phyloP scores from a whole-genome alignment of 2,329 filamentous ascomycete species.

The Chrysoporthe austroafricana region DNA sequence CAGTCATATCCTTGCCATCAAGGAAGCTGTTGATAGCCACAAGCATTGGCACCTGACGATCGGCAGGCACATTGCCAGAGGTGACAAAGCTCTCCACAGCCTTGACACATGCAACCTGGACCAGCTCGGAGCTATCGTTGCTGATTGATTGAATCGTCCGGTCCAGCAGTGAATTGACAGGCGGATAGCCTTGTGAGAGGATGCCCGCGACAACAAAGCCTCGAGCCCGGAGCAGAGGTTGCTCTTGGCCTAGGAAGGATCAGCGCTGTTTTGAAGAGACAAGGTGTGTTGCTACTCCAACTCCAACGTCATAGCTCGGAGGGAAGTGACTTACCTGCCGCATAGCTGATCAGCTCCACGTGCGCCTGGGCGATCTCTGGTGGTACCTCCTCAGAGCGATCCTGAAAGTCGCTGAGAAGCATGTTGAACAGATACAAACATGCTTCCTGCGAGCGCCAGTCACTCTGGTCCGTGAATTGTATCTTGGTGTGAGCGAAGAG shows the following conservation, averaged over 20 bases:
- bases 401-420: constrained; percentile 80
- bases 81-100: constrained; percentile 72
- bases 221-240: constrained; percentile 80
- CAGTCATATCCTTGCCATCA: constrained; percentile 76
- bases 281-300: not conserved
- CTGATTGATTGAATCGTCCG: constrained; percentile 76
- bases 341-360: constrained; percentile 78
- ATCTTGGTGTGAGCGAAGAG: constrained; percentile 76
- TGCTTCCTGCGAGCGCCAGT: constrained; percentile 74
- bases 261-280: not conserved
- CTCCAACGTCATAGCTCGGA: too few species aligned
- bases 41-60: constrained; percentile 64
- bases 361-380: constrained; percentile 72
- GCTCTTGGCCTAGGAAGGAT: constrained; percentile 47
- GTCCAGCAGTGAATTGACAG: constrained; percentile 69
- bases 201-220: constrained; percentile 86
- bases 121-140: constrained; percentile 79
- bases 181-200: constrained; percentile 70
- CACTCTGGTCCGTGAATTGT: constrained; percentile 64
- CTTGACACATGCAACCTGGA: constrained; percentile 90
- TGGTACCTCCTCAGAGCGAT: constrained; percentile 73
- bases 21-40: constrained; percentile 75
- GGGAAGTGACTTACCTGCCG: constrained; percentile 59
- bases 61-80: constrained; percentile 53
- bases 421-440: constrained; percentile 85